Evolutionary conservation across 768 basidiomycete species (phyloP).

Genomic region (Mycena olivaceomarginata): DNA sequence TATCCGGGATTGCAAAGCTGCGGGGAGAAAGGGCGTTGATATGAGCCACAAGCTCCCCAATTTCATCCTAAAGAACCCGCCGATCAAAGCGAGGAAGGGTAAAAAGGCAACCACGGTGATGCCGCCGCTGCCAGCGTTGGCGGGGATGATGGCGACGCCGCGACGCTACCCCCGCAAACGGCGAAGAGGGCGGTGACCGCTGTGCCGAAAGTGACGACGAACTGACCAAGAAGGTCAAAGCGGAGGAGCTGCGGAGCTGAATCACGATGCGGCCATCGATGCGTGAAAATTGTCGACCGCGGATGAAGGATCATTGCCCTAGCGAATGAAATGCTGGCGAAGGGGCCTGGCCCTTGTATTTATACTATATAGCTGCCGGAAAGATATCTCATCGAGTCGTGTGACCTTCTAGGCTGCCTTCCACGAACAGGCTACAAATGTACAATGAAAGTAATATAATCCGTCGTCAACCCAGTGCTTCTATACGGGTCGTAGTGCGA

Average conservation of each 20-base stretch:
- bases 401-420: too few species aligned
- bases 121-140: conserved; percentile 70
- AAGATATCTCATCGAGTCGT: too few species aligned
- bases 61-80: conserved; percentile 98
- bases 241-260: conserved; percentile 89
- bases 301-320: too few species aligned
- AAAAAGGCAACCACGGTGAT: conserved; percentile 69
- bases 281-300: too few species aligned
- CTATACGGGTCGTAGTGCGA: too few species aligned
- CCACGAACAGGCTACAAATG: too few species aligned
- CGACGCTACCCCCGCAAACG: conserved; percentile 61
- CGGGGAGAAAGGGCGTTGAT: conserved; percentile 93
- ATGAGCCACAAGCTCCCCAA: conserved; percentile 98
- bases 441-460: too few species aligned
- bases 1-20: conserved; percentile 99
- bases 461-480: too few species aligned
- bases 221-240: conserved; percentile 92
- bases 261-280: conserved; percentile 73
- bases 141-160: conserved; percentile 57
- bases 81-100: conserved; percentile 88
- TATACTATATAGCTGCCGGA: too few species aligned
- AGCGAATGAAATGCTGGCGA: too few species aligned
- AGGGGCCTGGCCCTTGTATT: too few species aligned
- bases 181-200: conserved; percentile 54
- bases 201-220: conserved; percentile 88